A percentile compares a stretch with the other conserved stretches of the same genome.
Evolutionary conservation across 2,329 filamentous ascomycete genomes (phyloP).

Genomic region (Lachnellula occidentalis): DNA sequence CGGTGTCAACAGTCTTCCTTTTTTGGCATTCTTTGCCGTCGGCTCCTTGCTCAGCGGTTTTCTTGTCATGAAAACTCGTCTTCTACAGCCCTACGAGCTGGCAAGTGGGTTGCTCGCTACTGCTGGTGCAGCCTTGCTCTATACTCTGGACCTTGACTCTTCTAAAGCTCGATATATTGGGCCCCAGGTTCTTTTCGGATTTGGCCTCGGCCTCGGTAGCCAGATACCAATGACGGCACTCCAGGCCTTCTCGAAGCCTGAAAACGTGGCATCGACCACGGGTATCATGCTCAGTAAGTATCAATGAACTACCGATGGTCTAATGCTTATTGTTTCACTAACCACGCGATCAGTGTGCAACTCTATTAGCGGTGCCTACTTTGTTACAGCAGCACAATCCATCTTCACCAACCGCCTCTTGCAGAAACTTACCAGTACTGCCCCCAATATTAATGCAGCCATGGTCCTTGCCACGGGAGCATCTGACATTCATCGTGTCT

Average conservation of each 20-base stretch:
- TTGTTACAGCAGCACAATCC: slow-evolving; percentile 18
- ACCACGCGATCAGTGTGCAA: slow-evolving; percentile 8
- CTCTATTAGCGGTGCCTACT: slow-evolving; percentile 16
- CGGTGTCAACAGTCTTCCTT: slow-evolving; percentile 30
- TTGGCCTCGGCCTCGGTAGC: slow-evolving; percentile 39
- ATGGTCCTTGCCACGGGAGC: slow-evolving; percentile 9
- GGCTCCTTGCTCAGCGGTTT: slow-evolving; percentile 15
- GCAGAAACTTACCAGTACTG: slow-evolving; percentile 3
- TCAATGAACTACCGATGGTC: too few species aligned
- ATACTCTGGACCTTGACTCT: slow-evolving; percentile 35
- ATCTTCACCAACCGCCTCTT: slow-evolving; percentile 19
- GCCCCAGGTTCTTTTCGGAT: slow-evolving; percentile 42
- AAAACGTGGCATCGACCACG: slow-evolving; percentile 22
- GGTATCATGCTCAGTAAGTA: slow-evolving; percentile 17
- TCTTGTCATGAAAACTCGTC: slow-evolving; percentile 32
- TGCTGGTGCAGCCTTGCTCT: slow-evolving; percentile 36
- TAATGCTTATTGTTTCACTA: not conserved
- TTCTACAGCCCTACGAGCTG: slow-evolving; percentile 37
- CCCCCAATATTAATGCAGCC: slow-evolving; percentile 8
- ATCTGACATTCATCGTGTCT: slow-evolving; percentile 5
- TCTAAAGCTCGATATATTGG: slow-evolving; percentile 41
- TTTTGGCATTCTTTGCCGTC: slow-evolving; percentile 17
- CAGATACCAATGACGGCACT: slow-evolving; percentile 30
- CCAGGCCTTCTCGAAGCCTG: slow-evolving; percentile 18
- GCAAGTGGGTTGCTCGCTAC: slow-evolving; percentile 36